A percentile compares a stretch with the other conserved stretches of the same genome.
phyloP scores from a whole-genome alignment of 1,139 yeast species.

The Kurtzmaniella quercitrusa region DNA sequence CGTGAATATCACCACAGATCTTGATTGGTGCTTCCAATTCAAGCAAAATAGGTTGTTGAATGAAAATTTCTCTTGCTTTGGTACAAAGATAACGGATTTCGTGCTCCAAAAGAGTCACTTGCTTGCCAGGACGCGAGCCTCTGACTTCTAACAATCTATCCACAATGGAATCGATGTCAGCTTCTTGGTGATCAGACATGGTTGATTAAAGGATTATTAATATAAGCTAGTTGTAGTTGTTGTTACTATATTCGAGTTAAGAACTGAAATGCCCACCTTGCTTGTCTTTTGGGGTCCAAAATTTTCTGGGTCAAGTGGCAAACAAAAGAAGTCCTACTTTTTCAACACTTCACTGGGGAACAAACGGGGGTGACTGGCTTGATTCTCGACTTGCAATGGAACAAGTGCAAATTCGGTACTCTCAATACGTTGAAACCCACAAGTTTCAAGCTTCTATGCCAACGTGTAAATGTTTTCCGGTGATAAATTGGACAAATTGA shows the following conservation, averaged over 20 bases:
- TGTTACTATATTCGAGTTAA: not conserved
- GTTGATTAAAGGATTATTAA: constrained; percentile 2
- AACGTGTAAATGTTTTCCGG: constrained; percentile 1
- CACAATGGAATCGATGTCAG: constrained; percentile 94
- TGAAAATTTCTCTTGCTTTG: constrained; percentile 95
- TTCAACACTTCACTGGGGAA: not conserved
- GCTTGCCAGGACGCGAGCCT: constrained; percentile 98
- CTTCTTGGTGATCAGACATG: constrained; percentile 69
- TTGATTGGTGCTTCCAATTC: constrained; percentile 97
- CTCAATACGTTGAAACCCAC: not conserved
- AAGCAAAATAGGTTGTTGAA: constrained; percentile 91
- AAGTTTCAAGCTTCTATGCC: constrained; percentile 1
- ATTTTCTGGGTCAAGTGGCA: not conserved
- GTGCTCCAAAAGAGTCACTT: constrained; percentile 87
- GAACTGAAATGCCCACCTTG: not conserved
- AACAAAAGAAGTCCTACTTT: not conserved
- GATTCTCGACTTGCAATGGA: not conserved
- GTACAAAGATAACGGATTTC: constrained; percentile 96
- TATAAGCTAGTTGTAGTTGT: not conserved
- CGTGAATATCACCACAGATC: constrained; percentile 93
- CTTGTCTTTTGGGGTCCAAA: not conserved
- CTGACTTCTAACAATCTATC: constrained; percentile 95
- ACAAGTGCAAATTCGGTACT: not conserved
- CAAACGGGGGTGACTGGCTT: not conserved
- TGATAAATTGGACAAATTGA: constrained; percentile 1